Evolutionary conservation across 768 basidiomycete species (phyloP), one percentile per base, ranked within the genome.

Genomic region (Tricholoma sp.): DNA sequence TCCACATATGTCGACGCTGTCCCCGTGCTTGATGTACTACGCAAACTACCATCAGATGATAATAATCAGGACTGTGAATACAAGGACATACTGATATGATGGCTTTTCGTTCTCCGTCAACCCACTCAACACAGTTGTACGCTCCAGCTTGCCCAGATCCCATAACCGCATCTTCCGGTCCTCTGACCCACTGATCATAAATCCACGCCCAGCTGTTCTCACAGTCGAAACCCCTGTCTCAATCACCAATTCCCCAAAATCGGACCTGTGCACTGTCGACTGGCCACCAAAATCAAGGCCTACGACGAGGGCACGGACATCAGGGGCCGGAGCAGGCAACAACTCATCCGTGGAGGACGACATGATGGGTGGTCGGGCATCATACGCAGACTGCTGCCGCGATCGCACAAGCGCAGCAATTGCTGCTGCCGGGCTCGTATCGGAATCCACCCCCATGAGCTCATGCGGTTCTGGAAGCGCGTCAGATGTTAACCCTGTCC

Each of bases 91-190:
- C 94, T 84, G 89, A 71, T 91, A 97, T 5, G 77, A 73, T 4
- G 91, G 89, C 61, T 81, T 82, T 50, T 94, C 92, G 29, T 77
- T 72, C 53, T 94, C 94, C 18, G 77, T 76, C 1, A 82, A 72
- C 1, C 92, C 91, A 67, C 88, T 93, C 55, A 98, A 72, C 18
- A 98, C 79, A 0, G 81, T 77, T 10, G 94, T 92, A 29, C 85
- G 81, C 57, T 90, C 86, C 24, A 86, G 69, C 62, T 79, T 83
- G 7, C 76, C 82, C 57, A 97, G 68, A 70, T 98, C 94, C 94
- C 94, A 98, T 60, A 92, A 77, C 22, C 93, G 79, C 39, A 99
- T 78, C 63, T 85, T 87, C 50, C 88, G 81, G 71, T 99, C 97
- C 63, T 95, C 91, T 0, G 94, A 96, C 1, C 92, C 96, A 21